Conservation (phyloP, 495 filamentous ascomycete genomes). For the Xylaria sp. region DNA sequence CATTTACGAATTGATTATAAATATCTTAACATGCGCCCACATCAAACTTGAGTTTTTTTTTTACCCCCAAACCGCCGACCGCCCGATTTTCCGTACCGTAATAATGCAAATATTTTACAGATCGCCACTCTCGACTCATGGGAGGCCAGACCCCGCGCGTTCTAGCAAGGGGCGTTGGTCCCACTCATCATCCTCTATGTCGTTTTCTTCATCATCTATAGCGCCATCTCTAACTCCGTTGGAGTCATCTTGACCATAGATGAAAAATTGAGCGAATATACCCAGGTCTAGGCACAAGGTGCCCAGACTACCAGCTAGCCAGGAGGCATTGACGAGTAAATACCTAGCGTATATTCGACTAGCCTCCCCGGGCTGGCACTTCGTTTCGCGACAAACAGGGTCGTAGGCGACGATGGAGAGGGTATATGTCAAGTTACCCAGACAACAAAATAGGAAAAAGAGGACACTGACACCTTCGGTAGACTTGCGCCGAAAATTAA, state of each 20-base stretch:
- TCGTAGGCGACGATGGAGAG: constrained; percentile 89
- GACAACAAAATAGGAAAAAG: constrained; percentile 95
- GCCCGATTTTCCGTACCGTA: constrained; percentile 8
- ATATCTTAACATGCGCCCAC: neutral
- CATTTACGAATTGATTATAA: neutral
- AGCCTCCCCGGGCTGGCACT: constrained; percentile 64
- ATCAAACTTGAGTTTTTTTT: neutral
- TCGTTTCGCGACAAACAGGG: constrained; percentile 58
- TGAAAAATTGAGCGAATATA: constrained; percentile 92
- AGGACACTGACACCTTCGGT: constrained; percentile 90
- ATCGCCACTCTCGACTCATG: neutral
- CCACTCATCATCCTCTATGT: constrained; percentile 36
- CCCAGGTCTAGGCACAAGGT: constrained; percentile 81
- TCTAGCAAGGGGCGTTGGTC: constrained; percentile 50
- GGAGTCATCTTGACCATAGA: constrained; percentile 62
- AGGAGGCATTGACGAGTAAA: constrained; percentile 84
- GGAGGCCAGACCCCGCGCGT: constrained; percentile 30
- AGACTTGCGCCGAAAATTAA: constrained; percentile 88
- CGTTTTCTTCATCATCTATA: constrained; percentile 30
- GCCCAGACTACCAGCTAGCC: constrained; percentile 88
- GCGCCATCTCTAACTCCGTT: constrained; percentile 38
- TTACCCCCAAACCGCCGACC: neutral
- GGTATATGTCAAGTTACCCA: constrained; percentile 93
- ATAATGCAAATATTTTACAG: constrained; percentile 18
- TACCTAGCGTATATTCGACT: constrained; percentile 72